Percentiles rank a stretch among this genome's conserved stretches.
Conservation (phyloP, 495 filamentous ascomycete genomes). For the Evansstolkia leycettana region DNA sequence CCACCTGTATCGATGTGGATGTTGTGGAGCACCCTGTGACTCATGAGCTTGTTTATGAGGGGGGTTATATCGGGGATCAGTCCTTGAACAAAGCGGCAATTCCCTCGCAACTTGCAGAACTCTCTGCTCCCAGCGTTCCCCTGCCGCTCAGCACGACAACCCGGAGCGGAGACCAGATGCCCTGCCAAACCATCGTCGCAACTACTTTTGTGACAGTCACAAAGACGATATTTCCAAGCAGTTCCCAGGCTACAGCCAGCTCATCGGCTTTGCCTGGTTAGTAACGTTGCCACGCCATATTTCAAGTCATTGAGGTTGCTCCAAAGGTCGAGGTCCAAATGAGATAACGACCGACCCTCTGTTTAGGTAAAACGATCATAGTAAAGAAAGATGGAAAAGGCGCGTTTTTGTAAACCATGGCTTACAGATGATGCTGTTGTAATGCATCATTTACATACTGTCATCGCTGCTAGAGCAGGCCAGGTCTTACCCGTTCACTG, state of each 20-base stretch:
- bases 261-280: not conserved
- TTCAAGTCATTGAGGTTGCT: too few relatives aligned
- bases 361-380: too few relatives aligned
- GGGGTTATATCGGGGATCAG: conserved; percentile 18
- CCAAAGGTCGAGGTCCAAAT: too few relatives aligned
- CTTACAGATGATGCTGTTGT: too few relatives aligned
- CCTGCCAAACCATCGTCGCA: not conserved
- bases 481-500: too few relatives aligned
- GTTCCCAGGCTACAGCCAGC: not conserved
- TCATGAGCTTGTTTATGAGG: not conserved
- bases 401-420: too few relatives aligned
- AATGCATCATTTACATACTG: too few relatives aligned
- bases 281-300: too few relatives aligned
- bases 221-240: not conserved
- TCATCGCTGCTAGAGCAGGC: too few relatives aligned
- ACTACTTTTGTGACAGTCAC: conserved; percentile 1
- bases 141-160: not conserved
- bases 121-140: conserved; percentile 2
- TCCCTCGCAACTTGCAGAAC: conserved; percentile 19
- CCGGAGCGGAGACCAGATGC: not conserved
- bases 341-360: too few relatives aligned
- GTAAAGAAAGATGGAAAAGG: too few relatives aligned
- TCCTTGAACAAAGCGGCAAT: conserved; percentile 28
- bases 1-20: conserved; percentile 68
- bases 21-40: conserved; percentile 26